Percentiles rank a stretch among this genome's conserved stretches.
phyloP scores from a whole-genome alignment of 2,329 filamentous ascomycete genomes.

The Bimuria novae-zelandiae region DNA sequence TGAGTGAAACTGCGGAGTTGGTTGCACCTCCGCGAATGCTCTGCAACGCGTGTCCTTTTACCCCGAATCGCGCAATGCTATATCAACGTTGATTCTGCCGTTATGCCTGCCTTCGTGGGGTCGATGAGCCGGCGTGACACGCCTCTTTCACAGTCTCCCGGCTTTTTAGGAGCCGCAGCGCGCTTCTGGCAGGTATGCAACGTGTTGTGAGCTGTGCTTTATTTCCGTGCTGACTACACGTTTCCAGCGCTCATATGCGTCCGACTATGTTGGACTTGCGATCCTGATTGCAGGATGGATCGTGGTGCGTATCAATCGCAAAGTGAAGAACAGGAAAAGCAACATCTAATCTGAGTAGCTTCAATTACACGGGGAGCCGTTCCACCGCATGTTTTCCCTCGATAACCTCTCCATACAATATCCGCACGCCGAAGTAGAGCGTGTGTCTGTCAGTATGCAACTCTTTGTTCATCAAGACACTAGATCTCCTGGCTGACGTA shows the following conservation, averaged over 20 bases:
- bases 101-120: conserved; percentile 34
- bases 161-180: conserved; percentile 53
- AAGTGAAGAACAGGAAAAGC: conserved; percentile 55
- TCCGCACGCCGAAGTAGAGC: conserved; percentile 81
- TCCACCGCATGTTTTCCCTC: conserved; percentile 92
- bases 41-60: conserved; percentile 18
- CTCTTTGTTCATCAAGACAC: background rate
- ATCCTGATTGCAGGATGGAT: conserved; percentile 69
- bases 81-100: conserved; percentile 31
- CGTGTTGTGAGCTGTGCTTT: background rate
- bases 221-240: conserved; percentile 13
- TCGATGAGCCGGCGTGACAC: conserved; percentile 30
- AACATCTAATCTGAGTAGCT: conserved; percentile 53
- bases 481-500: conserved; percentile 11
- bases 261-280: conserved; percentile 82
- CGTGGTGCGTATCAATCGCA: conserved; percentile 27
- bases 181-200: conserved; percentile 55
- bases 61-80: conserved; percentile 22
- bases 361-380: conserved; percentile 74
- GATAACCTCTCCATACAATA: conserved; percentile 84
- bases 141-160: conserved; percentile 37
- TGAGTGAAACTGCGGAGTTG: too few species aligned
- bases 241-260: conserved; percentile 75
- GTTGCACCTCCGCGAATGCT: conserved; percentile 6
- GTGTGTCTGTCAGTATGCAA: conserved; percentile 74